Evolutionary conservation across 345 rosid species (phyloP), one percentile per base, ranked within the genome.

Genomic region (Raphanus sativus): DNA sequence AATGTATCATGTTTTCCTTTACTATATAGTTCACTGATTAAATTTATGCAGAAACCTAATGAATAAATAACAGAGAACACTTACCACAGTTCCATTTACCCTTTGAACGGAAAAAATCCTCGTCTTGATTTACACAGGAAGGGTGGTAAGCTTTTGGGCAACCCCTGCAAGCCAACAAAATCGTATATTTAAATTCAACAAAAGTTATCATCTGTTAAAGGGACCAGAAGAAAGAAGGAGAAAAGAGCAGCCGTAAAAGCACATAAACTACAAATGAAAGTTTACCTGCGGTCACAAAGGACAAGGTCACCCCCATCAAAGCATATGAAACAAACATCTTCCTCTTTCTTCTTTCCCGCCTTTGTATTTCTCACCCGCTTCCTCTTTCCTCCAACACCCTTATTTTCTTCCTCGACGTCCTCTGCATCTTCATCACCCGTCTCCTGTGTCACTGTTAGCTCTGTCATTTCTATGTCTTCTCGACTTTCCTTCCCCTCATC

Each of bases 121-220:
- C 98, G 60, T 96, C 99, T 45, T 88, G 92, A 77, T 89, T 87
- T 78, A 96, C 94, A 79, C 99, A 96, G 17, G 97, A 64, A 62
- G 97, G 86, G 77, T 96, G 99, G 77, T 96, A 96, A 28, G 97
- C 99, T 88, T 96, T 96, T 15, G 99, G 97, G 74, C 99, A 96
- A 15, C 98, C 98, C 97, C 99, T 96, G 73, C 60, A 76, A 56
- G 21, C 34, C 69, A 59, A 71, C 52, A 75, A 4, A 48, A 48
- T 70, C 74, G 33, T 11, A 42, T 45, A 28, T 28, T 40, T 69
- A 2, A 52, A 56, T 70, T 70, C 13, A 59, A 65, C 33, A 70
- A 45, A 45, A 25, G 12, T 1, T 21, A 74, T 42, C 50, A 69
- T 63, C 9, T 74, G 62, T 24, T 56, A 32, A 33, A 55, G 56